Percentiles rank a stretch among this genome's conserved stretches.
Conservation (phyloP, 2,329 filamentous ascomycete genomes). For the Penicillium verrucosum region DNA sequence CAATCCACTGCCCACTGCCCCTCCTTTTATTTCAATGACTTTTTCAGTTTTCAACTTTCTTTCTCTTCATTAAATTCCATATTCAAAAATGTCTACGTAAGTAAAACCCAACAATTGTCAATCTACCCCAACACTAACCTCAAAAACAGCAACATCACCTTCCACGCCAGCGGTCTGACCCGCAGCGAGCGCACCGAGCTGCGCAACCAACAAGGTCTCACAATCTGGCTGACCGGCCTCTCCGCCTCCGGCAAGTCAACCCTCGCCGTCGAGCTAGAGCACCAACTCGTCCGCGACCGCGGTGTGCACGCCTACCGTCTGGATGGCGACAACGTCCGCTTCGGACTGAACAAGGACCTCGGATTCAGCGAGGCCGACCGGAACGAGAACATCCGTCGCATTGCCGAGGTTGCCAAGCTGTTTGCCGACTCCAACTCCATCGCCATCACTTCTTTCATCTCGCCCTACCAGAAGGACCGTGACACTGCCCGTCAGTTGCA, state of each 20-base stretch:
- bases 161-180: constrained; percentile 44
- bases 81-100: constrained; percentile 38
- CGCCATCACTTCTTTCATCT: constrained; percentile 95
- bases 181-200: constrained; percentile 40
- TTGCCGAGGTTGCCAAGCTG: constrained; percentile 93
- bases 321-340: constrained; percentile 97
- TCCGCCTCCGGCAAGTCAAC: constrained; percentile 97
- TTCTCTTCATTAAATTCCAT: background rate
- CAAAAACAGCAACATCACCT: constrained; percentile 45
- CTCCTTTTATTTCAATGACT: constrained; percentile 11
- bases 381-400: constrained; percentile 96
- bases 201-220: constrained; percentile 84
- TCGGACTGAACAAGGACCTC: constrained; percentile 96
- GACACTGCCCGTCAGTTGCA: constrained; percentile 79
- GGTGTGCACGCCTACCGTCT: constrained; percentile 83
- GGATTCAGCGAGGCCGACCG: constrained; percentile 91
- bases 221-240: constrained; percentile 96
- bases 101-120: constrained; percentile 4
- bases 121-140: constrained; percentile 4
- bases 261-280: constrained; percentile 92
- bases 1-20: constrained; percentile 5
- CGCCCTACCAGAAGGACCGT: constrained; percentile 84
- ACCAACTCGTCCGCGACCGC: constrained; percentile 75
- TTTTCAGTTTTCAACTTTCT: background rate
- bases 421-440: constrained; percentile 88